These are phyloP conservation scores for Nakazawaea laoshanensis DNA, from an alignment of 805 yeast genomes.

Conservation along the genomic window DNA sequence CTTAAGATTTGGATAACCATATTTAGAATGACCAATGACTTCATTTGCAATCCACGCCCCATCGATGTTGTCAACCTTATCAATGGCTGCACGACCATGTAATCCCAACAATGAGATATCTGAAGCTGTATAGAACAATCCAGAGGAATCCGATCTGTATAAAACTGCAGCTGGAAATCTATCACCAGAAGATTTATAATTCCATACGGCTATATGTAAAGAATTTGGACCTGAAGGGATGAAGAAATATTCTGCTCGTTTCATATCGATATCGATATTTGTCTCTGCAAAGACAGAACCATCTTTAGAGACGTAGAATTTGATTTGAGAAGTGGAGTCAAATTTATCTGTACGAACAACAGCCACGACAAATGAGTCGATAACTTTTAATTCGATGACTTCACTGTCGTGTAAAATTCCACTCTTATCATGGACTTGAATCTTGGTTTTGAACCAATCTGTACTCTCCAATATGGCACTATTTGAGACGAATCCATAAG, in stretches of 20 bases:
- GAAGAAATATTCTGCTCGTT: slow-evolving; percentile 27
- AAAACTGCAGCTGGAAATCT: slow-evolving; percentile 22
- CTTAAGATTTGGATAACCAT: slow-evolving; percentile 18
- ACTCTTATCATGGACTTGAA: not conserved
- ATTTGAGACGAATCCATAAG: slow-evolving; percentile 29
- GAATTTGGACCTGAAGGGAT: slow-evolving; percentile 32
- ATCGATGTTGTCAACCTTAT: slow-evolving; percentile 42
- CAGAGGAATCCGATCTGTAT: slow-evolving; percentile 50
- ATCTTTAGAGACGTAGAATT: slow-evolving; percentile 39
- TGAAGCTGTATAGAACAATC: slow-evolving; percentile 39
- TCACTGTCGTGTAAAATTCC: slow-evolving; percentile 16
- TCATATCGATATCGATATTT: slow-evolving; percentile 27
- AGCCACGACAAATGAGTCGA: slow-evolving; percentile 31
- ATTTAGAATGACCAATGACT: slow-evolving; percentile 19
- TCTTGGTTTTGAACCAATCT: slow-evolving; percentile 6
- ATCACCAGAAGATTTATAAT: slow-evolving; percentile 13
- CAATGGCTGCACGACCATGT: slow-evolving; percentile 29
- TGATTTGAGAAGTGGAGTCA: slow-evolving; percentile 25
- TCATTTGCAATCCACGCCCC: slow-evolving; percentile 53
- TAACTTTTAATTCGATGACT: slow-evolving; percentile 26
- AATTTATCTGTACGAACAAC: slow-evolving; percentile 35
- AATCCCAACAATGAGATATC: slow-evolving; percentile 31
- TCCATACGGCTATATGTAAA: slow-evolving; percentile 30
- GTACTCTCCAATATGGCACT: slow-evolving; percentile 16
- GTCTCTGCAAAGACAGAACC: slow-evolving; percentile 30